These are phyloP conservation scores for Phylloporus sp. DNA, from an alignment of 768 basidiomycete species.

Conservation along the genomic window DNA sequence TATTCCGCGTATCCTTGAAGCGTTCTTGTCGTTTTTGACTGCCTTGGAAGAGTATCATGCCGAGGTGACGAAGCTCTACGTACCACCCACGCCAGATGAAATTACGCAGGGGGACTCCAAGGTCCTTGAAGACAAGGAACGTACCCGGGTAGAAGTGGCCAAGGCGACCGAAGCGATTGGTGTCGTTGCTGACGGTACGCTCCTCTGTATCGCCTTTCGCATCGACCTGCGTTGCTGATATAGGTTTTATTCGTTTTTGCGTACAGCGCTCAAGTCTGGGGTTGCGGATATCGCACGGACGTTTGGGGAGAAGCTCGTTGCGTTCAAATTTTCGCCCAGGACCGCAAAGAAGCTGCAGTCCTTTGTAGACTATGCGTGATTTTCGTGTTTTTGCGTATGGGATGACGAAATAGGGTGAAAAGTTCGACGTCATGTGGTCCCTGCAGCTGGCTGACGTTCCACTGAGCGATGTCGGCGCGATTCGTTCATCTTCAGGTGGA, in stretches of 20 bases:
- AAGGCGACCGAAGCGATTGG: conserved; percentile 51
- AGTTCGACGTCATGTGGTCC: too few relatives aligned
- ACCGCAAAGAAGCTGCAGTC: conserved; percentile 63
- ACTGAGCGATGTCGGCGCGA: too few relatives aligned
- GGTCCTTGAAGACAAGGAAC: conserved; percentile 36
- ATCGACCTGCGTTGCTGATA: neutral
- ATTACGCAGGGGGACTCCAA: conserved; percentile 21
- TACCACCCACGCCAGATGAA: conserved; percentile 35
- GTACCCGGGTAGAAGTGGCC: conserved; percentile 45
- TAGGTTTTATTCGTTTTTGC: neutral
- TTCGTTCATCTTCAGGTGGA: too few relatives aligned
- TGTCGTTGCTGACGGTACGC: conserved; percentile 55
- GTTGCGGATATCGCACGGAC: conserved; percentile 62
- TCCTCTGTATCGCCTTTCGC: neutral
- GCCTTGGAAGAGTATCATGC: conserved; percentile 62
- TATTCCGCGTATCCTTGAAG: conserved; percentile 77
- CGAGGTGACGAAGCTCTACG: conserved; percentile 43
- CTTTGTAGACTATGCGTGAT: conserved; percentile 57
- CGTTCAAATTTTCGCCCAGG: conserved; percentile 74
- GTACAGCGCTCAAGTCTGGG: conserved; percentile 54
- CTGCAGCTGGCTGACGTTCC: too few relatives aligned
- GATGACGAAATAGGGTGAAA: too few relatives aligned
- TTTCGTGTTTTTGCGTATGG: too few relatives aligned
- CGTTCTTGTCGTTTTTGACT: conserved; percentile 58
- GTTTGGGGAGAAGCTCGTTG: conserved; percentile 68